A percentile compares a stretch with the other conserved stretches of the same genome.
Evolutionary conservation across 139 green algal species (phyloP).

Genomic region (Gonium pectorale): DNA sequence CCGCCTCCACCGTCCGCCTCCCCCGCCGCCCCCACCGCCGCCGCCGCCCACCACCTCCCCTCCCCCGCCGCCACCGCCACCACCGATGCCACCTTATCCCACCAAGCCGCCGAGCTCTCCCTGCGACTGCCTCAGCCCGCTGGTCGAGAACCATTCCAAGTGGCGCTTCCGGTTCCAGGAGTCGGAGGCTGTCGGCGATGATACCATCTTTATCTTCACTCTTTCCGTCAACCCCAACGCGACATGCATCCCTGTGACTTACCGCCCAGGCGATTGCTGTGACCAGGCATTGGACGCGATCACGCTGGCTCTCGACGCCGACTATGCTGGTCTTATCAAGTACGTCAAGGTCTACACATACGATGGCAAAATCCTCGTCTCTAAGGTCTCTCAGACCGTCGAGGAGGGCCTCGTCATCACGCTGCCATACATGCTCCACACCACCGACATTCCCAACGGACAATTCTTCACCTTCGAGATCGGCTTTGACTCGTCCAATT

Average conservation of each 20-base stretch:
- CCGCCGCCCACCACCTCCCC: constrained; percentile 3
- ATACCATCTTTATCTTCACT: constrained; percentile 9
- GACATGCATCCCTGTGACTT: constrained; percentile 1
- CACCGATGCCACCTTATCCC: not conserved
- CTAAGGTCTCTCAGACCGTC: not conserved
- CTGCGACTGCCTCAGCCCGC: constrained; percentile 53
- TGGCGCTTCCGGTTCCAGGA: constrained; percentile 54
- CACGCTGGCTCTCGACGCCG: constrained; percentile 34
- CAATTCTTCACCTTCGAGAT: constrained; percentile 49
- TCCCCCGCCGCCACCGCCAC: not conserved
- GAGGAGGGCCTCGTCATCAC: constrained; percentile 3
- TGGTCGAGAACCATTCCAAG: constrained; percentile 46
- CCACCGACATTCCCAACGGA: constrained; percentile 3
- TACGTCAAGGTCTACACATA: constrained; percentile 34
- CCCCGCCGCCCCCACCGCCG: not conserved
- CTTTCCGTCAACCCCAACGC: constrained; percentile 1
- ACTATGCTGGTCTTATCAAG: not conserved
- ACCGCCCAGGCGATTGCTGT: constrained; percentile 49
- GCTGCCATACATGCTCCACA: constrained; percentile 13
- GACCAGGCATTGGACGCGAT: constrained; percentile 58
- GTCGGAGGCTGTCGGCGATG: not conserved
- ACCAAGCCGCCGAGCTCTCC: not conserved
- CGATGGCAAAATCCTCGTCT: constrained; percentile 14
- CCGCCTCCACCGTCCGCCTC: constrained; percentile 3
- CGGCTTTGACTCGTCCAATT: constrained; percentile 12